Percentiles rank a stretch among this genome's conserved stretches.
phyloP scores from a whole-genome alignment of 805 yeast species.

The Scheffersomyces amazonensis region DNA sequence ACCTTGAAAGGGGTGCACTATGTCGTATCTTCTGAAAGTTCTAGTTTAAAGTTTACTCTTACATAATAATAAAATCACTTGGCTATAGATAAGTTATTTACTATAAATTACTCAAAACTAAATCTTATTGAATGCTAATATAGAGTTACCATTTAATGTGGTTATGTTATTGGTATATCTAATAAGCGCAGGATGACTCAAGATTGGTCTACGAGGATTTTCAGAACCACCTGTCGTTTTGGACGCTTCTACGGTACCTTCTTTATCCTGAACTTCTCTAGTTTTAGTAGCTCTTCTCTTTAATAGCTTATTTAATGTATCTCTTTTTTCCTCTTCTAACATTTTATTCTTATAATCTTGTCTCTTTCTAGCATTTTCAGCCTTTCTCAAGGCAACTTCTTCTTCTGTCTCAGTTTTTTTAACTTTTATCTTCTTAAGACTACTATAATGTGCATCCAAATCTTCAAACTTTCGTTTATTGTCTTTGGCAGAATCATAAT shows the following conservation, averaged over 20 bases:
- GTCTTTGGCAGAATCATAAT: not conserved
- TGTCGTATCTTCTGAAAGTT: too few species aligned
- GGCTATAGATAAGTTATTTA: too few species aligned
- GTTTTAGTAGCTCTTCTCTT: slow-evolving; percentile 80
- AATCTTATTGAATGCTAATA: slow-evolving; percentile 5
- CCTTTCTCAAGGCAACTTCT: slow-evolving; percentile 74
- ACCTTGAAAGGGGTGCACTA: too few species aligned
- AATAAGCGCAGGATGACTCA: slow-evolving; percentile 44
- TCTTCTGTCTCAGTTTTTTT: slow-evolving; percentile 74
- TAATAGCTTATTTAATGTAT: slow-evolving; percentile 81
- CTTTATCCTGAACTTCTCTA: slow-evolving; percentile 37
- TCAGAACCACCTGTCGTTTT: slow-evolving; percentile 11
- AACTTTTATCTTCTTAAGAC: slow-evolving; percentile 33
- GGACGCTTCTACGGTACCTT: slow-evolving; percentile 17
- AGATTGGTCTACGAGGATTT: slow-evolving; percentile 42
- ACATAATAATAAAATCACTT: too few species aligned
- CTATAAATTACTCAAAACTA: too few species aligned
- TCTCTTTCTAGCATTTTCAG: slow-evolving; percentile 86
- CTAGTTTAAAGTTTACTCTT: too few species aligned
- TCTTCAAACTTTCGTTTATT: slow-evolving; percentile 21
- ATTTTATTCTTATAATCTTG: slow-evolving; percentile 79
- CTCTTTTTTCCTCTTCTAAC: slow-evolving; percentile 89
- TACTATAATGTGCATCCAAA: slow-evolving; percentile 21
- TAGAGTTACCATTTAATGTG: slow-evolving; percentile 14
- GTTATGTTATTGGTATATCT: slow-evolving; percentile 27